Conservation (phyloP, 768 basidiomycete species). For the Cyclocybe cylindracea region DNA sequence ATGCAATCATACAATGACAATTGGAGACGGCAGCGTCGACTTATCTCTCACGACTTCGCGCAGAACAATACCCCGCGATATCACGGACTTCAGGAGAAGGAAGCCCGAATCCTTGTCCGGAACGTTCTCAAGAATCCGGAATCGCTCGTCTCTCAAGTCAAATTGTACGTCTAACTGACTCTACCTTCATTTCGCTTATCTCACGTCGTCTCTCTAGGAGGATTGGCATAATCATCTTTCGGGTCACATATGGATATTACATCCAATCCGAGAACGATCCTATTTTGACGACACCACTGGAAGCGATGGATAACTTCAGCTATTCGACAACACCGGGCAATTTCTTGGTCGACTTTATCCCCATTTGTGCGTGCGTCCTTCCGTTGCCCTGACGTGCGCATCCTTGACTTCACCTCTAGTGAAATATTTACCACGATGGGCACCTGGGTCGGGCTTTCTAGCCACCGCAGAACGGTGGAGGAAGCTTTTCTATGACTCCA, state of each 20-base stretch:
- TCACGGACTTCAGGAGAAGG: slow-evolving; percentile 18
- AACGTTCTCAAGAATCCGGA: slow-evolving; percentile 22
- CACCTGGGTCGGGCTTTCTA: slow-evolving; percentile 58
- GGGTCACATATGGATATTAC: slow-evolving; percentile 56
- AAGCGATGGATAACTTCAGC: slow-evolving; percentile 50
- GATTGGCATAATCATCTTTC: slow-evolving; percentile 53
- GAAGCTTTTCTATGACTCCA: slow-evolving; percentile 33
- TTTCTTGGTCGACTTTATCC: slow-evolving; percentile 40
- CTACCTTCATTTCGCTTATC: background rate
- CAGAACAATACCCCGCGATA: slow-evolving; percentile 14
- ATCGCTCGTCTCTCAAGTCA: slow-evolving; percentile 31
- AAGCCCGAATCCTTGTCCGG: slow-evolving; percentile 16
- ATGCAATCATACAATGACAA: slow-evolving; percentile 37
- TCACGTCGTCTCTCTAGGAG: slow-evolving; percentile 27
- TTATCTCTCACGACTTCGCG: slow-evolving; percentile 20
- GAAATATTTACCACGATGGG: slow-evolving; percentile 53
- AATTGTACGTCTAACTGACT: slow-evolving; percentile 11
- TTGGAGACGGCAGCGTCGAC: slow-evolving; percentile 40
- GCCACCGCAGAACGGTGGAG: slow-evolving; percentile 39
- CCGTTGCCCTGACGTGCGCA: background rate
- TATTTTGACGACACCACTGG: slow-evolving; percentile 46
- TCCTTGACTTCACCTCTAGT: slow-evolving; percentile 24
- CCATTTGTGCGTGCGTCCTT: slow-evolving; percentile 24
- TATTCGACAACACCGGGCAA: slow-evolving; percentile 41
- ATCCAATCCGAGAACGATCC: slow-evolving; percentile 50